Evolutionary conservation across 73 alveolate genomes (phyloP), one percentile per base, ranked within the genome.

Genomic region (Blepharisma stoltei): DNA sequence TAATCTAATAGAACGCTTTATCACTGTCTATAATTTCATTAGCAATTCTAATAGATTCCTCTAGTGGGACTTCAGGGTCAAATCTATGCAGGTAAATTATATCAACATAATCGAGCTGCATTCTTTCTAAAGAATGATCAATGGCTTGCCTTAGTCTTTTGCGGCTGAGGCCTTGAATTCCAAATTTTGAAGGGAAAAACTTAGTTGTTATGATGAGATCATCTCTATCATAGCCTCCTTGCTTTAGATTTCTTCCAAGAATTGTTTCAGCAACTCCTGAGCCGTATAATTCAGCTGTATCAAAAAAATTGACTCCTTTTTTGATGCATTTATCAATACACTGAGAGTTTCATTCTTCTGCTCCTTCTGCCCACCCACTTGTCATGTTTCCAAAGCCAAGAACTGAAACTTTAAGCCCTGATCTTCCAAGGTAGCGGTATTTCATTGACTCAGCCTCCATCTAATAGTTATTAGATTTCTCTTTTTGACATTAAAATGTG

Each of bases 281-380:
- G 43, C 99, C 99, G 83, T 95, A 95, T 37, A 81, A 85, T 85
- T 95, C 98, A 7, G 99, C 99, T 23, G 98, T 95, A 84, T 95
- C 99, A 73, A 89, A 94, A 91, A 89, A 95, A 90, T 95, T 95
- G 81, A 95, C 86, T 27, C 98, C 98, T 49, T 80, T 69, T 43
- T 81, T 93, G 78, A 86, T 80, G 69, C 96, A 90, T 53, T 65
- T 86, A 70, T 92, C 83, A 8, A 92, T 78, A 76, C 73, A 45
- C 70, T 78, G 49, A 81, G 60, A 69, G 45, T 67, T 73, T 7
- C 23, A 47, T 14, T 86, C 81, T 18, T 85, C 46, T 21, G 71
- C 75, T 25, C 37, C 84, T 27, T 70, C 65, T 18, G 65, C 77
- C 25, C 71, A 69, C 7, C 87, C 86, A 7, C 86, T 84, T 23